Base-by-base conservation (phyloP, 345 rosid species). In the Hibiscus mutabilis region DNA sequence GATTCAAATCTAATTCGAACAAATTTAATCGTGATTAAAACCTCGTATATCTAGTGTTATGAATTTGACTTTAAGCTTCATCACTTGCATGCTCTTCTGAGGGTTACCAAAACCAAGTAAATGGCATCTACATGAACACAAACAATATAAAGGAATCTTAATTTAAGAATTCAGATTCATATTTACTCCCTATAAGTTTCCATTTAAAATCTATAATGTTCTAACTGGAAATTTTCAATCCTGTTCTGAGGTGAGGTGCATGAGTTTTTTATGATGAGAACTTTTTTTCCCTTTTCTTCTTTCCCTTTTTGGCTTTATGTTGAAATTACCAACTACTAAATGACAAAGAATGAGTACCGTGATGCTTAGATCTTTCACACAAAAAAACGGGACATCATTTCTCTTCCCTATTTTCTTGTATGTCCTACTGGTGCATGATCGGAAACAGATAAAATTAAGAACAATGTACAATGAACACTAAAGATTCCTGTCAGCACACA, bases 251-350 rank as follows among this genome's bases (percentile, higher is more conserved):
- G 12, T 64, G 19, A 42, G 68, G 18, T 42, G 11, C 31, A 3
- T 2, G 9, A 21, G 11, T 63, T 42, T 29, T 49, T 19, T 18
- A 42, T 21, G 68, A 21, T 12, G 51, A 51, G 2, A 51, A n/a
- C 56, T 2, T 47, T 13, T 47, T 47, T 47, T 14, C 33, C 33
- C 6, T 47, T 14, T 6, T 47, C 14, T 14, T 0, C 16, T 5
- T 47, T 14, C 14, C 15, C 51, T 6, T 15, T 49, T 49, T 49
- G 3, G 53, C 6, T 49, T 49, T 49, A 49, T 3, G 27, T 31
- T 19, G 56, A 59, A 37, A 49, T 71, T 47, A 59, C 47, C 66
- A 47, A 6, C n/a, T 24, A 21, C 53, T 70, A 53, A 64, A 71
- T 16, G 35, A 56, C 21, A 22, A 60, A 9, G 15, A 56, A 12